Base-by-base conservation (phyloP, 2,329 filamentous ascomycete genomes). In the Aureobasidium namibiae region DNA sequence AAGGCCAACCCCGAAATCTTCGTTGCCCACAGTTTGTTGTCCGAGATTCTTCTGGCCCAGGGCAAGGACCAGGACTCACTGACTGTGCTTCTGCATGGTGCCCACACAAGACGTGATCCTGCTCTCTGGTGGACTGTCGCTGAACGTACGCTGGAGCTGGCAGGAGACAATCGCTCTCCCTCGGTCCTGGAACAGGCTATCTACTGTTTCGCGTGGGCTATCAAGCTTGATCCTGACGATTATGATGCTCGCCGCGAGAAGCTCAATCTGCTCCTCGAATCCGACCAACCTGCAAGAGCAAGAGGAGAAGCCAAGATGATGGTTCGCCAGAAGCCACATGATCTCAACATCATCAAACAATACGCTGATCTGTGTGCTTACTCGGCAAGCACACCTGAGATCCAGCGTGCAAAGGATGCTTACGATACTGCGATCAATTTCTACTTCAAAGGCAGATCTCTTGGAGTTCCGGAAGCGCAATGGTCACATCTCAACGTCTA, bases 401-500 rank as follows among this genome's bases (percentile, higher is more conserved):
- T 69, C 6, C 59, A 61, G 23, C 60, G 61, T 13, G 69, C 67
- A 3, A 67, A 65, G 16, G 62, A 67, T 26, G 61, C 65, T 1
- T 86, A 84, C 66, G 75, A 82, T 18, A 70, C 73, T 21, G 79
- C 80, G 21, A 78, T 86, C 44, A 67, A 74, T 4, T 73, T 80
- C 63, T 80, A 79, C 61, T 68, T 73, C 53, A 71, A 70, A 9
- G 61, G 65, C 10, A 59, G 23, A 24, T 42, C 56, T 2, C 58
- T 62, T 24, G 57, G 62, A 38, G 41, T 56, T 8, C 56, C 59
- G 23, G 72, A 70, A 3, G 74, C 77, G 29, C 77, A 79, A 50
- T 99, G 92, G 92, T 85, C 87, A 56, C 88, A 97, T 70, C 78
- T 95, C 42, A 88, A 90, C 62, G 87, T 92, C 57, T 96, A 94